Percentiles rank a stretch among this genome's conserved stretches.
Evolutionary conservation across 176 grass and related monocot species (phyloP).

Genomic region (Cenchrus americanus): DNA sequence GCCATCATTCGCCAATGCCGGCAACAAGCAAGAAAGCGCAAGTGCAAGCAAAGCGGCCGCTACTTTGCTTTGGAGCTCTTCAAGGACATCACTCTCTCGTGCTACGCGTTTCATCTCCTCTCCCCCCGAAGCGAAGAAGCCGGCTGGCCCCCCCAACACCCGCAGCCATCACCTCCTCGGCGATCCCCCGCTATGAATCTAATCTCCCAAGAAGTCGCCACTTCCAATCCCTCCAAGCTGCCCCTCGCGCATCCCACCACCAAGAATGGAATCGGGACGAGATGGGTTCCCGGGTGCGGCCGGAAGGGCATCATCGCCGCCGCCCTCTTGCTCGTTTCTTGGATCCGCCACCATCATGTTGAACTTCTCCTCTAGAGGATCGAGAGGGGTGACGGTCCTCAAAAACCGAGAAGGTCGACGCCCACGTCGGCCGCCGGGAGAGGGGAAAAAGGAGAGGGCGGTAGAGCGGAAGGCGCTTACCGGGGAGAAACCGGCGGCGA

Average conservation of each 20-base stretch:
- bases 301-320: background rate
- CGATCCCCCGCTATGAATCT: conserved; percentile 9
- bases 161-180: conserved; percentile 1
- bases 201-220: conserved; percentile 25
- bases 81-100: no score
- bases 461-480: no score
- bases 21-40: no score
- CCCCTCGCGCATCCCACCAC: background rate
- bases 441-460: no score
- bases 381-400: no score
- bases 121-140: conserved; percentile 33
- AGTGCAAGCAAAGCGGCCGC: no score
- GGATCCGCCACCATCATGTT: conserved; percentile 47
- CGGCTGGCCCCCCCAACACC: conserved; percentile 33
- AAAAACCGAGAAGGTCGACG: no score
- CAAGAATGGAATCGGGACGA: conserved; percentile 27
- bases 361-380: conserved; percentile 47
- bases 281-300: conserved; percentile 35
- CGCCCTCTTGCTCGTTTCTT: conserved; percentile 19
- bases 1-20: no score
- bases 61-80: no score
- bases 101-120: no score
- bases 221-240: conserved; percentile 14
- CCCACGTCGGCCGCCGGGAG: no score
- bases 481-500: no score